Percentiles rank a stretch among this genome's conserved stretches.
Evolutionary conservation across 441 rosid species (phyloP).

Genomic region (Pelargonium australe): DNA sequence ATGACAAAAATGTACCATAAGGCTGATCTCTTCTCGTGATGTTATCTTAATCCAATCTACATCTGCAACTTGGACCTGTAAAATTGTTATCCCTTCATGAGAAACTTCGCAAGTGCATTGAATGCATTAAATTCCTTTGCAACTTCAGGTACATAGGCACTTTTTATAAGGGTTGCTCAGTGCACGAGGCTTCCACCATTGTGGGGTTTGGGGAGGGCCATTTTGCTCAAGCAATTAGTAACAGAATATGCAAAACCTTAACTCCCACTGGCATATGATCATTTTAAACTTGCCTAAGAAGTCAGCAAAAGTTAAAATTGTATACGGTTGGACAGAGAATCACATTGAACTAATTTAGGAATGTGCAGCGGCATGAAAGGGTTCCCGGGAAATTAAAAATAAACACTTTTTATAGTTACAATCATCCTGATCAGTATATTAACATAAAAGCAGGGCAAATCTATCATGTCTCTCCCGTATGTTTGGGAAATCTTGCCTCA

Average conservation of each 20-base stretch:
- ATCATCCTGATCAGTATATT: background rate
- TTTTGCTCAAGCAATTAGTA: background rate
- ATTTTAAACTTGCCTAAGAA: background rate
- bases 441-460: constrained; percentile 1
- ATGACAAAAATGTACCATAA: constrained; percentile 55
- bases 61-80: constrained; percentile 88
- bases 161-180: too few relatives aligned
- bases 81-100: constrained; percentile 19
- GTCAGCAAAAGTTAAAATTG: background rate
- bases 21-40: constrained; percentile 69
- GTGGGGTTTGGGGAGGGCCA: too few relatives aligned
- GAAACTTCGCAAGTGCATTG: constrained; percentile 14
- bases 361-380: background rate
- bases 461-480: background rate
- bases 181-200: too few relatives aligned
- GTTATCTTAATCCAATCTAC: constrained; percentile 87
- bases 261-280: background rate
- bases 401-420: background rate
- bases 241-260: background rate
- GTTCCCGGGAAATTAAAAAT: background rate
- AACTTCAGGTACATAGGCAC: background rate
- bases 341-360: background rate
- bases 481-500: background rate
- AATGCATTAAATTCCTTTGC: background rate
- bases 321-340: background rate